Base-by-base conservation (phyloP, 2,329 filamentous ascomycete species). In the Aspergillus udagawae region DNA sequence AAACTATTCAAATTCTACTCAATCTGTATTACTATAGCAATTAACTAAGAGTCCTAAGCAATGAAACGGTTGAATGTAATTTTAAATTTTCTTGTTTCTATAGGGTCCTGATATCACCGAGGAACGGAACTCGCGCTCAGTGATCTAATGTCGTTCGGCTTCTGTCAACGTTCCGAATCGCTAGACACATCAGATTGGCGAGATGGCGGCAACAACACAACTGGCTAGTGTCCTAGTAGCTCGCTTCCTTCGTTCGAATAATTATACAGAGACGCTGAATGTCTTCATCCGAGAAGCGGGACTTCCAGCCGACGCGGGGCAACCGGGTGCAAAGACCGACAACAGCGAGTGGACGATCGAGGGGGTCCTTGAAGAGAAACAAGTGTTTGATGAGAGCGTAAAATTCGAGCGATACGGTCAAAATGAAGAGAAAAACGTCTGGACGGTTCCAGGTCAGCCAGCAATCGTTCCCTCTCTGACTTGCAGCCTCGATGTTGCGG, bases 281-380 rank as follows among this genome's bases (percentile, higher is more conserved):
- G 80, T 79, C n/a, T 86, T 86, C 66, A 73, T 86, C 55, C 66
- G 71, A 49, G 84, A 86, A 69, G 82, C 83, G 9, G 79, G 77
- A 5, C 73, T 87, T 20, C 75, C 82, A 12, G 60, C 73, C 20
- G 79, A 84, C 70, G 79, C 75, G 49, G 84, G 81, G 61, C 63
- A 71, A 55, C 50, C 56, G n/a, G 60, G 58, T 12, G 64, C 28
- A 12, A 45, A 51, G 41, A 29, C 21, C 49, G 10, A 65, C 10
- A 74, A 73, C 51, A 73, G 74, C 29, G 74, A 78, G 53, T 73
- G 84, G 67, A 85, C 83, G 2, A 79, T 87, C 53, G 84, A 87
- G 64, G 74, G 79, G 48, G 74, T 86, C n/a, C 73, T 87, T 7
- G 78, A 84, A 51, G 84, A 87, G 70, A 87, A 86, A 72, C 79